Evolutionary conservation across 148 eudicot species (phyloP), one percentile per base, ranked within the genome.

Genomic region (Camellia lanceoleosa): DNA sequence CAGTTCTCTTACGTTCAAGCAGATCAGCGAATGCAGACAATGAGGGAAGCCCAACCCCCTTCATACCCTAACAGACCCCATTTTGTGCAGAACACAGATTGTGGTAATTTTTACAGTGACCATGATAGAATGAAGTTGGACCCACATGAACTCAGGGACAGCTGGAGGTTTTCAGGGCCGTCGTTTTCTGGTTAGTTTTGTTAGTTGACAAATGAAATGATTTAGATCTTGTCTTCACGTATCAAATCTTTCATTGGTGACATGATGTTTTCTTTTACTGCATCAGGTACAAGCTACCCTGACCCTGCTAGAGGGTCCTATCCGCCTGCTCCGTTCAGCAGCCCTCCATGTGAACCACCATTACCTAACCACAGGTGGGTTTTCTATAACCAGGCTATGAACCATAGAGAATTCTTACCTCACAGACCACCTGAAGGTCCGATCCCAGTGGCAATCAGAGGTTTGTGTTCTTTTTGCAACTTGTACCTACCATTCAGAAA

Each of bases 81-180:
- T 58, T 89, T 75, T 88, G 82, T 78, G 42, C 91, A 80, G 43
- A 82, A 77, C 75, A 69, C 84, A 64, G 97, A 92, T 20, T 78
- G 85, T 85, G 90, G 93, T 1, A 89, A 89, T 68, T 90, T 87
- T 82, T 89, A 87, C 73, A 85, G 91, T 51, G 99, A 89, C 46
- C 94, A 88, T 75, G 97, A 89, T 77, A 89, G 91, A 83, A 84
- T 85, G 66, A 88, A 92, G 59, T 71, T 71, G 20, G 85, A 81
- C 16, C 86, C 90, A 65, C 93, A 87, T 60, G 97, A 93, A 68
- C 70, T 72, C 56, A 80, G 89, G 47, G 95, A 95, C 23, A 78
- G 85, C 80, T 96, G 99, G 99, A 90, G 95, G 85, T 86, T 83
- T 86, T 81, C 91, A 52, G 88, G 89, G 80, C 91, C 93, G 13